A percentile compares a stretch with the other conserved stretches of the same genome.
Evolutionary conservation across 768 basidiomycete genomes (phyloP).

Genomic region (Tricholoma sp.): DNA sequence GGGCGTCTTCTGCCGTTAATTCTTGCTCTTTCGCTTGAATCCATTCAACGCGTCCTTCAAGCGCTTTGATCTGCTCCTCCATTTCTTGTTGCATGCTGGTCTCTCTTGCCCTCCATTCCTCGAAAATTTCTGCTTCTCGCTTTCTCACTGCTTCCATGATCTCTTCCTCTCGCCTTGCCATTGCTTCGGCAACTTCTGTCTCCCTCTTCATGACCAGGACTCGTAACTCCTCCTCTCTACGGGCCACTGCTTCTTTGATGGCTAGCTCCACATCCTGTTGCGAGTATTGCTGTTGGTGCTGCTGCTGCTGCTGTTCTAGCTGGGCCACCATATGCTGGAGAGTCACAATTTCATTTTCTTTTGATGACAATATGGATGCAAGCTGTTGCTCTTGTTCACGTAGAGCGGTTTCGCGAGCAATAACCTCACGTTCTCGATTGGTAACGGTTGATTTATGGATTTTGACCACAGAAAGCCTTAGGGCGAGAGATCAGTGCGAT

Average conservation of each 20-base stretch:
- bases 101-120: constrained; percentile 54
- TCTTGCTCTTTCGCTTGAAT: constrained; percentile 48
- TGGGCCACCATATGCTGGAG: constrained; percentile 43
- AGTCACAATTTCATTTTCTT: constrained; percentile 53
- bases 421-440: constrained; percentile 61
- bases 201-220: constrained; percentile 61
- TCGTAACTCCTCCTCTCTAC: constrained; percentile 67
- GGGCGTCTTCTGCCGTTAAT: constrained; percentile 44
- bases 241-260: constrained; percentile 52
- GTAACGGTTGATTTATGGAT: constrained; percentile 49
- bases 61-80: constrained; percentile 38
- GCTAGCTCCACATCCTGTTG: constrained; percentile 38
- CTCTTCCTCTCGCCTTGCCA: constrained; percentile 63
- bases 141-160: constrained; percentile 62
- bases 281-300: constrained; percentile 21
- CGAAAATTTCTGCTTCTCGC: constrained; percentile 58
- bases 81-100: constrained; percentile 47
- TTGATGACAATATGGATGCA: constrained; percentile 40
- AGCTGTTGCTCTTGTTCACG: constrained; percentile 53
- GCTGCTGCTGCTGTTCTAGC: constrained; percentile 28
- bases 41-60: constrained; percentile 48
- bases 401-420: constrained; percentile 49
- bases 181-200: constrained; percentile 61
- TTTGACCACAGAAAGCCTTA: constrained; percentile 63
- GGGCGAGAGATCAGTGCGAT: background rate